phyloP scores from a whole-genome alignment of 371 early-diverging fungal genomes.

The Mucor mucedo region DNA sequence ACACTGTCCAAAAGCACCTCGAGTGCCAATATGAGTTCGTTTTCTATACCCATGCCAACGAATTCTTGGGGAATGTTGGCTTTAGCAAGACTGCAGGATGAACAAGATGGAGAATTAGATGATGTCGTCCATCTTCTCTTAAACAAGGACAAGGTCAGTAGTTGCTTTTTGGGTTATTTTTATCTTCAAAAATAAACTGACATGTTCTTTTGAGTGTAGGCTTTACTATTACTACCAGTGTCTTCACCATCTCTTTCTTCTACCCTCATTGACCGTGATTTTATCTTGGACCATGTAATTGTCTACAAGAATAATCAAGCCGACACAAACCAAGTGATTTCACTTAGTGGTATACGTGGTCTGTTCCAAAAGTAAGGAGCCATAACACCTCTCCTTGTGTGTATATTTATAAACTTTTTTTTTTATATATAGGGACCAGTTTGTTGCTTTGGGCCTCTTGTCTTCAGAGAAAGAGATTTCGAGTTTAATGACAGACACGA shows the following conservation, averaged over 20 bases:
- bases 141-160: slow-evolving; percentile 35
- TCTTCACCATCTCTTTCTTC: slow-evolving; percentile 53
- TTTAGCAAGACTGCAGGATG: slow-evolving; percentile 38
- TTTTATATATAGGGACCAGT: slow-evolving; percentile 21
- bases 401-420: background rate
- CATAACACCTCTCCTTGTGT: background rate
- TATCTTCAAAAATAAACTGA: no score
- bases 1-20: background rate
- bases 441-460: slow-evolving; percentile 34
- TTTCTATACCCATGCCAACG: slow-evolving; percentile 56
- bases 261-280: slow-evolving; percentile 49
- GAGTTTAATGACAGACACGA: slow-evolving; percentile 1
- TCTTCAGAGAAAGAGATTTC: slow-evolving; percentile 33
- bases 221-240: slow-evolving; percentile 47
- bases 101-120: slow-evolving; percentile 41
- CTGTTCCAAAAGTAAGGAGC: slow-evolving; percentile 44
- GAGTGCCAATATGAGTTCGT: slow-evolving; percentile 18
- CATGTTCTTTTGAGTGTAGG: slow-evolving; percentile 18
- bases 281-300: slow-evolving; percentile 55
- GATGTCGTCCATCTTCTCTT: slow-evolving; percentile 42
- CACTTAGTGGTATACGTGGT: slow-evolving; percentile 51
- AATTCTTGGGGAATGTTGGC: slow-evolving; percentile 57
- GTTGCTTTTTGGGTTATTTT: no score
- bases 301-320: slow-evolving; percentile 28
- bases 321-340: slow-evolving; percentile 35